Evolutionary conservation across 2,329 filamentous ascomycete species (phyloP), one percentile per base, ranked within the genome.

Genomic region (Fusarium sp.): DNA sequence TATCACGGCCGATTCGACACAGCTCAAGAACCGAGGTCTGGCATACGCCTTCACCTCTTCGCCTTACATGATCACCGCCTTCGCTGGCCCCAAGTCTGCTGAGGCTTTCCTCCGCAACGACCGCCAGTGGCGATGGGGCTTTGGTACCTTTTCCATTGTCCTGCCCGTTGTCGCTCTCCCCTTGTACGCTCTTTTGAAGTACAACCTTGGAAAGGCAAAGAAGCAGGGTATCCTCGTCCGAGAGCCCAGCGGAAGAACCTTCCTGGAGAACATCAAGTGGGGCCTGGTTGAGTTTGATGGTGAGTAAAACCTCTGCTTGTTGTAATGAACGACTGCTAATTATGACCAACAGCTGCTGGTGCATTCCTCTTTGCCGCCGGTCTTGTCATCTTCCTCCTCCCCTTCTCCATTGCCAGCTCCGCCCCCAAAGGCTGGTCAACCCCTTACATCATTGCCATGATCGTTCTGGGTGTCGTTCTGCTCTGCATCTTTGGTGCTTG

Each of bases 111-210:
- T 73, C 34, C 54, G 50, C 15, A 63, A 74, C 24, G 61, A 53
- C 8, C 63, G 59, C n/a, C 63, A 66, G 26, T 74, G 73, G 72
- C 58, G 71, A 49, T 74, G 74, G 72, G 73, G 72, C 26, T 92
- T 89, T 72, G 90, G 88, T 42, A 84, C 85, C 65, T 92, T 91
- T 78, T 83, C 87, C 46, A 89, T 93, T 69, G 84, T 92, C 66
- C 81, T 89, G 8, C 90, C 90, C 2, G 79, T 87, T 24, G 84
- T 90, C 43, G 86, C 86, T 36, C 62, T 87, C 17, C 90, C 91
- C 0, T 81, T 92, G 44, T 86, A 87, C 36, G 72, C 82, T 20
- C 78, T 91, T 9, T 79, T 91, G 68, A 80, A 85, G 57, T 77
- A 82, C 72, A 88, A 90, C 73, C 84, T 87, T 48, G 79, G 78